A percentile compares a stretch with the other conserved stretches of the same genome.
Conservation (phyloP, 2,329 filamentous ascomycete genomes). For the Drechslerella dactyloides region DNA sequence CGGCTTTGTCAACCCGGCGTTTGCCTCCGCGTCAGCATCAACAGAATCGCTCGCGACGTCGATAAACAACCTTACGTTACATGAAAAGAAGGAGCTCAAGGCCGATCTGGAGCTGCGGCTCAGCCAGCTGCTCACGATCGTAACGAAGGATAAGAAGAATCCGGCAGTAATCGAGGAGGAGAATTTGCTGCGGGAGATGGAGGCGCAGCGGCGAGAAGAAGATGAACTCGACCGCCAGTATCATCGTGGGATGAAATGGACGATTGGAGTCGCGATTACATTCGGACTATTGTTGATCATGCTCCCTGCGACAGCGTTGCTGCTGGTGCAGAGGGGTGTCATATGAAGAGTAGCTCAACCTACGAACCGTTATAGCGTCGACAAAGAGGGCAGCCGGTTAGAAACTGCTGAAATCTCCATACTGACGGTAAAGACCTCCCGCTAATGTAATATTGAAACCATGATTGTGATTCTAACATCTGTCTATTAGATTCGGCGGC, state of each 20-base stretch:
- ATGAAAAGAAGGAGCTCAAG: constrained; percentile 44
- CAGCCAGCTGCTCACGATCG: constrained; percentile 43
- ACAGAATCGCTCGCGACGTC: constrained; percentile 39
- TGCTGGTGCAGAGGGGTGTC: constrained; percentile 35
- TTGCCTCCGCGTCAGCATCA: constrained; percentile 27
- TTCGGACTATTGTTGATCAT: constrained; percentile 48
- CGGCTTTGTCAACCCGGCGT: constrained; percentile 41
- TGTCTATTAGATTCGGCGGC: too few species aligned
- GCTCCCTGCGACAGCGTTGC: constrained; percentile 36
- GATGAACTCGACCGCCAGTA: constrained; percentile 32
- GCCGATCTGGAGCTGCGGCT: constrained; percentile 42
- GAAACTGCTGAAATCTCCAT: too few species aligned
- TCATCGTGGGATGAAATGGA: constrained; percentile 47
- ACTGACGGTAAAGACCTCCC: too few species aligned
- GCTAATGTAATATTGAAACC: too few species aligned
- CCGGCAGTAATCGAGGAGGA: constrained; percentile 38
- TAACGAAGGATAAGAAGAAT: constrained; percentile 45
- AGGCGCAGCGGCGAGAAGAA: constrained; percentile 37
- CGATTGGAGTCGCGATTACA: constrained; percentile 36
- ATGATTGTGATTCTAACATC: too few species aligned
- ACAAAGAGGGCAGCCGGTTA: too few species aligned
- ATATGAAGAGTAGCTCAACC: too few species aligned
- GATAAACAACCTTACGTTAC: constrained; percentile 35
- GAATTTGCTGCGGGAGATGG: constrained; percentile 33
- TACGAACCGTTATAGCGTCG: too few species aligned